Conservation (phyloP, 352 stramenopile genomes). For the Phytophthora pluvialis region DNA sequence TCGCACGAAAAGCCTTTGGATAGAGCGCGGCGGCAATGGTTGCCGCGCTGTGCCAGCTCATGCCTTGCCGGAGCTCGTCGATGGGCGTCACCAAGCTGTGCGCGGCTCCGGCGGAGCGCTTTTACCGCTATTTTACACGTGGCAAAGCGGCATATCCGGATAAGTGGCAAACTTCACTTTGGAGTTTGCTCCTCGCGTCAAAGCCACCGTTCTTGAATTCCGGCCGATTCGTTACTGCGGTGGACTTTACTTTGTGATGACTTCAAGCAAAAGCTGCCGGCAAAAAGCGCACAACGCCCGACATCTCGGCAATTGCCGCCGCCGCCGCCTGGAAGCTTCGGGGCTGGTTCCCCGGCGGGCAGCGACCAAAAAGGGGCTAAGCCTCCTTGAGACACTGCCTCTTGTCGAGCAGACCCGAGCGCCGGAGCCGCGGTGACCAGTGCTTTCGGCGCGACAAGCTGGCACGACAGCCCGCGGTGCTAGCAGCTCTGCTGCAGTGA, state of each 20-base stretch:
- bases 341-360: constrained; percentile 23
- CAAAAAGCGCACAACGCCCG: not conserved
- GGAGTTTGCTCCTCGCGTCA: not conserved
- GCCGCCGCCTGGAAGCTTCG: constrained; percentile 27
- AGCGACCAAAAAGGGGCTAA: constrained; percentile 11
- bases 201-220: not conserved
- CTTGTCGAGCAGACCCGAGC: constrained; percentile 17
- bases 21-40: constrained; percentile 4
- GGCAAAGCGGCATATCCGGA: too few relatives aligned
- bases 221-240: constrained; percentile 1
- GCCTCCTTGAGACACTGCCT: constrained; percentile 31
- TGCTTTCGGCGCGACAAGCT: constrained; percentile 20
- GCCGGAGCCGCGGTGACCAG: constrained; percentile 9
- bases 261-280: too few relatives aligned
- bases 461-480: constrained; percentile 9
- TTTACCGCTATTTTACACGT: not conserved
- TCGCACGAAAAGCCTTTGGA: constrained; percentile 23
- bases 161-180: not conserved
- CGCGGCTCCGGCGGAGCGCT: not conserved
- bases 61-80: not conserved
- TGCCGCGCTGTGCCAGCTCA: not conserved
- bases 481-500: constrained; percentile 6
- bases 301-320: not conserved
- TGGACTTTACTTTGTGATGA: constrained; percentile 15
- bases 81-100: constrained; percentile 21